phyloP scores from a whole-genome alignment of 83 land plant genomes.

The Isoetes engelmannii region DNA sequence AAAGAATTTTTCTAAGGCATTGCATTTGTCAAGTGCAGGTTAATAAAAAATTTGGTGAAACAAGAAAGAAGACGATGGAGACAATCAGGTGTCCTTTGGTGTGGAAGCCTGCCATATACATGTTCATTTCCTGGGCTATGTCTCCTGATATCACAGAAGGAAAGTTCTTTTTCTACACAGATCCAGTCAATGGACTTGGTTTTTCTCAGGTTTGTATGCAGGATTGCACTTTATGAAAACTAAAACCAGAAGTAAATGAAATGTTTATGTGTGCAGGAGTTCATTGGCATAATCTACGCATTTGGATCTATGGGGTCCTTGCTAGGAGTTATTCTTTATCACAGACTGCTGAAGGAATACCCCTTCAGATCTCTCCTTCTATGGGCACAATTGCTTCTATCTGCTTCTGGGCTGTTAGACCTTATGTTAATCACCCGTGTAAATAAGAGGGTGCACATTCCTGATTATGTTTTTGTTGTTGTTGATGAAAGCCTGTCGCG shows the following conservation, averaged over 20 bases:
- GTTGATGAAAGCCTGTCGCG: conserved; percentile 47
- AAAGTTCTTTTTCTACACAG: conserved; percentile 74
- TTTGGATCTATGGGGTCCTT: conserved; percentile 69
- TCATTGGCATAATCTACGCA: conserved; percentile 53
- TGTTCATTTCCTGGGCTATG: conserved; percentile 62
- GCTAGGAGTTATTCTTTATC: conserved; percentile 58
- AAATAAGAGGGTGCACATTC: conserved; percentile 51
- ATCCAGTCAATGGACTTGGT: conserved; percentile 47
- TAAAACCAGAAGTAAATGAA: too few species aligned
- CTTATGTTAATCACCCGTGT: conserved; percentile 51
- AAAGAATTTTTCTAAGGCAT: too few species aligned
- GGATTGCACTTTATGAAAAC: too few species aligned
- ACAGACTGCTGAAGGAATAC: conserved; percentile 46
- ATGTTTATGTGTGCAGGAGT: conserved; percentile 61
- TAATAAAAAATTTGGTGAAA: conserved; percentile 33
- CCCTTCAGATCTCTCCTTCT: conserved; percentile 49
- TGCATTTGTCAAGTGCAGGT: conserved; percentile 30
- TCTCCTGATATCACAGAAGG: conserved; percentile 66
- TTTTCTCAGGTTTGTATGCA: conserved; percentile 53
- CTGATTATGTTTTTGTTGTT: conserved; percentile 58
- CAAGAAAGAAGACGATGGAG: conserved; percentile 32
- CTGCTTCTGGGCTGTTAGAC: conserved; percentile 69
- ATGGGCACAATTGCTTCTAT: conserved; percentile 57
- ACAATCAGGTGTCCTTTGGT: conserved; percentile 52
- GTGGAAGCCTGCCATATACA: conserved; percentile 74